Evolutionary conservation across 352 stramenopile species (phyloP).

Genomic region (Globisporangium parvum): DNA sequence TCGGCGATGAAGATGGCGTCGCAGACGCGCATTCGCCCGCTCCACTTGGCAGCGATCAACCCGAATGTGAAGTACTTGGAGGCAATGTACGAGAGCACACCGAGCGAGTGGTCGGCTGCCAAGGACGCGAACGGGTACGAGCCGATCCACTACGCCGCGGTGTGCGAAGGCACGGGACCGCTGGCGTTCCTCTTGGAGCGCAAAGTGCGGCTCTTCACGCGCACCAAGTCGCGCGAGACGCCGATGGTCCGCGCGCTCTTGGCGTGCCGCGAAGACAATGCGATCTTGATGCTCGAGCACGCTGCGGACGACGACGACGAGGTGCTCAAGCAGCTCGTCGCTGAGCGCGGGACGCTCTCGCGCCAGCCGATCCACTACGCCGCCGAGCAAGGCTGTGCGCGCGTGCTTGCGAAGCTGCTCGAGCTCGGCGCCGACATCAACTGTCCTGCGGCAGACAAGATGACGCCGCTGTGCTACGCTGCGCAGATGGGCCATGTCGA

Average conservation of each 20-base stretch:
- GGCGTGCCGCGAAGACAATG: slow-evolving; percentile 44
- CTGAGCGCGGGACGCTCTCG: slow-evolving; percentile 39
- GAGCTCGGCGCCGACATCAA: slow-evolving; percentile 48
- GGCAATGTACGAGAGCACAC: slow-evolving; percentile 42
- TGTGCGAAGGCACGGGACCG: slow-evolving; percentile 39
- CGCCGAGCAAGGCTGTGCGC: slow-evolving; percentile 27
- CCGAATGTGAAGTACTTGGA: slow-evolving; percentile 62
- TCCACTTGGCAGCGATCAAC: slow-evolving; percentile 75
- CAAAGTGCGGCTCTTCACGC: slow-evolving; percentile 43
- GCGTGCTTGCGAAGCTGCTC: slow-evolving; percentile 44
- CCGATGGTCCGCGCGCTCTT: slow-evolving; percentile 54
- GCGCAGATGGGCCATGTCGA: slow-evolving; percentile 51
- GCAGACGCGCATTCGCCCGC: slow-evolving; percentile 52
- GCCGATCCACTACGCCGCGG: slow-evolving; percentile 64
- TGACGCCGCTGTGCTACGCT: slow-evolving; percentile 53
- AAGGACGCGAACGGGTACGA: slow-evolving; percentile 63
- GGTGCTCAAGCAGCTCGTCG: slow-evolving; percentile 27
- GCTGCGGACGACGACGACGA: slow-evolving; percentile 29
- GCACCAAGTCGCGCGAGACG: slow-evolving; percentile 56
- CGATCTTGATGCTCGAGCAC: slow-evolving; percentile 54
- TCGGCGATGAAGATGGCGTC: slow-evolving; percentile 67
- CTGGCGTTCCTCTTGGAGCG: slow-evolving; percentile 58
- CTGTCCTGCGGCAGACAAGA: slow-evolving; percentile 38
- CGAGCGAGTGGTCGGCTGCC: slow-evolving; percentile 37
- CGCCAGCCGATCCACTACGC: slow-evolving; percentile 66